Evolutionary conservation across 305 asterid species (phyloP).

Genomic region (Fraxinus dipetala): DNA sequence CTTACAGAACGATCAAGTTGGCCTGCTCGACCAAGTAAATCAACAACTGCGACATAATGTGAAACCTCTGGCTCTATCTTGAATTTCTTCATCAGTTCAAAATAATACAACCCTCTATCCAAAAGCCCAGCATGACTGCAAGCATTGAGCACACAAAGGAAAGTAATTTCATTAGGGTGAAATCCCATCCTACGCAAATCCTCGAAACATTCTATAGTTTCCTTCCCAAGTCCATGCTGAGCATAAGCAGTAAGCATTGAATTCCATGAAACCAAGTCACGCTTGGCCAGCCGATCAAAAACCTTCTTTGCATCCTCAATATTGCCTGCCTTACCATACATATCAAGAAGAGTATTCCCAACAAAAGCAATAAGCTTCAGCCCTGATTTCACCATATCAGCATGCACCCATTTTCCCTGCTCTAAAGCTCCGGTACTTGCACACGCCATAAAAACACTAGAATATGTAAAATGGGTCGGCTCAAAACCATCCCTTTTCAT

Average conservation of each 20-base stretch:
- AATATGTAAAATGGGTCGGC: constrained; percentile 69
- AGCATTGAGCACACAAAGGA: constrained; percentile 70
- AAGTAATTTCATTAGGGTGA: constrained; percentile 61
- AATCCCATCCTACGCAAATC: constrained; percentile 51
- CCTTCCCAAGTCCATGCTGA: constrained; percentile 75
- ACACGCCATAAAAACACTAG: constrained; percentile 70
- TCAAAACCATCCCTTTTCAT: constrained; percentile 61
- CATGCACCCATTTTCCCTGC: constrained; percentile 80
- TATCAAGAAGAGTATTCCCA: constrained; percentile 75
- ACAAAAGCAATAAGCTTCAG: constrained; percentile 55
- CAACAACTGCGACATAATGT: constrained; percentile 66
- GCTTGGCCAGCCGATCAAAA: constrained; percentile 50
- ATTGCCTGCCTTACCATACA: constrained; percentile 86
- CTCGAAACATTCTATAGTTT: constrained; percentile 57
- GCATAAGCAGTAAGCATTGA: constrained; percentile 85
- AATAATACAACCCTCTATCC: constrained; percentile 65
- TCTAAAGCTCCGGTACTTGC: constrained; percentile 73
- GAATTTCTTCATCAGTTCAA: constrained; percentile 58
- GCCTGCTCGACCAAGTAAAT: constrained; percentile 79
- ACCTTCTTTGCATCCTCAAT: constrained; percentile 69
- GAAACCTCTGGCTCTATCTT: constrained; percentile 52
- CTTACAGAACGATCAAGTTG: constrained; percentile 54
- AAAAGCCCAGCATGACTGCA: constrained; percentile 85
- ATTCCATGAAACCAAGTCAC: constrained; percentile 80
- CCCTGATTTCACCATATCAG: constrained; percentile 69